phyloP scores from a whole-genome alignment of 2,329 filamentous ascomycete species.

The Hypoxylon sp. region DNA sequence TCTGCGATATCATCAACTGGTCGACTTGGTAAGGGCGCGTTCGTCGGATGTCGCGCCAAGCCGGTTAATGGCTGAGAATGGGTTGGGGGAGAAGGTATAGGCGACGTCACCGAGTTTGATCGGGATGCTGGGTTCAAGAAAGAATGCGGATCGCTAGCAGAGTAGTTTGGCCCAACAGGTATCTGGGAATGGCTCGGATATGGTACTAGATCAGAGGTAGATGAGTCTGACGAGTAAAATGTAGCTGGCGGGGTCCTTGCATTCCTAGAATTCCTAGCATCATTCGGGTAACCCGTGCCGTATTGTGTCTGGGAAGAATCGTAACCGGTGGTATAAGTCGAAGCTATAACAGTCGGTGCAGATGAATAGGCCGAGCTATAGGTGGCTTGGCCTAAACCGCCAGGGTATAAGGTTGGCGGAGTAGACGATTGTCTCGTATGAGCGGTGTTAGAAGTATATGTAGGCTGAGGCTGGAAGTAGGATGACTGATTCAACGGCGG shows the following conservation, averaged over 20 bases:
- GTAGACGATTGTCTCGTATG: conserved; percentile 53
- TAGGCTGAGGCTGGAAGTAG: conserved; percentile 53
- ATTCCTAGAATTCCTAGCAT: conserved; percentile 53
- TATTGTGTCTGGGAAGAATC: conserved; percentile 56
- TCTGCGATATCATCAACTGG: conserved; percentile 64
- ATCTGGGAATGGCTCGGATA: conserved; percentile 69
- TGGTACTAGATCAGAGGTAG: conserved; percentile 61
- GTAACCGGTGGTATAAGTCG: conserved; percentile 47
- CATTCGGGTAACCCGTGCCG: conserved; percentile 55
- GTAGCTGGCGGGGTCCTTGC: conserved; percentile 58
- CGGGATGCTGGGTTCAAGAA: conserved; percentile 63
- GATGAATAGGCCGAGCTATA: conserved; percentile 57
- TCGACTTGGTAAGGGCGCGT: conserved; percentile 71
- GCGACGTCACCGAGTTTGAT: conserved; percentile 67
- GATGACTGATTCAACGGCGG: conserved; percentile 51
- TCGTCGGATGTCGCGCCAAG: conserved; percentile 71
- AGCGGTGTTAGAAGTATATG: conserved; percentile 47
- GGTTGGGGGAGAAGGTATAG: conserved; percentile 61
- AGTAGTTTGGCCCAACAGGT: conserved; percentile 67
- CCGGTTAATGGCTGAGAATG: conserved; percentile 62
- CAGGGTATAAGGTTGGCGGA: conserved; percentile 52
- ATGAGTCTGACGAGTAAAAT: conserved; percentile 52
- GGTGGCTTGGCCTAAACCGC: conserved; percentile 61
- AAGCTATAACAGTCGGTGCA: conserved; percentile 40
- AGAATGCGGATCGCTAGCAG: conserved; percentile 62